Evolutionary conservation across 2,329 filamentous ascomycete species (phyloP).

Genomic region (Ustilaginoidea virens): DNA sequence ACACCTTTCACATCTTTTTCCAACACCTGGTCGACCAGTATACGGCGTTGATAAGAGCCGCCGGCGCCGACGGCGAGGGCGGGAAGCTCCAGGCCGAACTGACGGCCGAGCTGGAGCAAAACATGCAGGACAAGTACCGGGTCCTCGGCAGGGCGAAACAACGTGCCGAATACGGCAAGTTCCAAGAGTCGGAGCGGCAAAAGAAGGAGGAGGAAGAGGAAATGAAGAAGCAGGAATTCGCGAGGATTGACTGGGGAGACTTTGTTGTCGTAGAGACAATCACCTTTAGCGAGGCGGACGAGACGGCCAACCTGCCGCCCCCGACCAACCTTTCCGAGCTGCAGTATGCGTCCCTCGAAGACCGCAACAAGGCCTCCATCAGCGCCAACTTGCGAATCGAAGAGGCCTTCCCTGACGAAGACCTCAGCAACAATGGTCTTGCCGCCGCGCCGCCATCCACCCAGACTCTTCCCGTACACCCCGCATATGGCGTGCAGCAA

Average conservation of each 20-base stretch:
- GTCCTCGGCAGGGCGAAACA: conserved; percentile 69
- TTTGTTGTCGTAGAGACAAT: conserved; percentile 95
- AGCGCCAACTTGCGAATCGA: conserved; percentile 74
- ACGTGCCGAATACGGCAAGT: conserved; percentile 75
- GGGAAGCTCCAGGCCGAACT: conserved; percentile 37
- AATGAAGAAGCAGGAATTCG: conserved; percentile 59
- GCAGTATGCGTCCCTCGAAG: conserved; percentile 86
- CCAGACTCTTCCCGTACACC: conserved; percentile 29
- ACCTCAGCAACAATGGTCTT: conserved; percentile 31
- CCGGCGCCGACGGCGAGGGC: conserved; percentile 48
- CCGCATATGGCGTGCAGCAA: conserved; percentile 24
- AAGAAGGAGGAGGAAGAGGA: conserved; percentile 82
- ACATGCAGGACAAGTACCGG: conserved; percentile 51
- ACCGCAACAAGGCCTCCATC: conserved; percentile 83
- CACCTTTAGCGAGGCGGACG: conserved; percentile 77
- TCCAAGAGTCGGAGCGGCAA: conserved; percentile 69
- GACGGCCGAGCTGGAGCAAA: background rate
- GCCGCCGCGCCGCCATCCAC: conserved; percentile 19
- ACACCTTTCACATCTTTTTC: conserved; percentile 94
- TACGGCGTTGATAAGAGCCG: conserved; percentile 55
- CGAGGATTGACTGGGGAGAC: conserved; percentile 94
- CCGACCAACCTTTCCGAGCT: conserved; percentile 83
- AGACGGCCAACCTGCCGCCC: conserved; percentile 70
- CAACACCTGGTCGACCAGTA: conserved; percentile 88
- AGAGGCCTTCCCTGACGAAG: conserved; percentile 80